Base-by-base conservation (phyloP, 2,329 filamentous ascomycete species). In the Botrytis squamosa region DNA sequence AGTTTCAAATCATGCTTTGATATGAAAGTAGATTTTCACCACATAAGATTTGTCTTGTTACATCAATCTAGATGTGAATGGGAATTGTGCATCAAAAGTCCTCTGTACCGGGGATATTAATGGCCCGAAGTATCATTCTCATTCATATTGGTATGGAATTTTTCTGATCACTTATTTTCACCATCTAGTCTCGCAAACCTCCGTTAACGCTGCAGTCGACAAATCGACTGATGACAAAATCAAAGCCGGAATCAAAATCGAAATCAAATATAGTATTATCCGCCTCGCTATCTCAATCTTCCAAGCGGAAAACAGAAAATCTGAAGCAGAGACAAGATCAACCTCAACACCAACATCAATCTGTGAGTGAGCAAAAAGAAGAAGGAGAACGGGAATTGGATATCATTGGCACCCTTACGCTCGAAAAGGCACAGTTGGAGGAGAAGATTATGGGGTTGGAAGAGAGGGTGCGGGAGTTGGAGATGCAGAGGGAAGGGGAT, bases 41-140 rank as follows among this genome's bases (percentile, higher is more conserved):
- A 14, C 5, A 5, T 38, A 12, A 40, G 12, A 1, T 40, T 16
- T 62, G 4, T 25, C 2, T 38, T 62, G 1, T 62, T 1, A 8
- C 1, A 14, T 18, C 52, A 55, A 55, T 44, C 7, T 33, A 33
- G 40, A 64, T 33, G n/a, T 18, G 18, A 29, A n/a, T 16, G 5
- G n/a, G 5, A 2, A 40, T 4, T 12, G 8, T 14, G 57, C 36
- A 0, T 40, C 7, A 4, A 14, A 4, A 7, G 40, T 1, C 22
- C 36, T 38, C 12, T 40, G 22, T 62, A n/a, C 12, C 14, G 5
- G 2, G 20, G 3, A 20, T 40, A 62, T 40, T 1, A n/a, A 3
- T 8, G 5, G 22, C 4, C 9, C 12, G 12, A 29, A 55, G 14
- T 55, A 3, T 62, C 22, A 1, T 62, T 62, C 22, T 62, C 6